A percentile compares a stretch with the other conserved stretches of the same genome.
Conservation (phyloP, 2,329 filamentous ascomycete species). For the Neocatenulostroma microsporum region DNA sequence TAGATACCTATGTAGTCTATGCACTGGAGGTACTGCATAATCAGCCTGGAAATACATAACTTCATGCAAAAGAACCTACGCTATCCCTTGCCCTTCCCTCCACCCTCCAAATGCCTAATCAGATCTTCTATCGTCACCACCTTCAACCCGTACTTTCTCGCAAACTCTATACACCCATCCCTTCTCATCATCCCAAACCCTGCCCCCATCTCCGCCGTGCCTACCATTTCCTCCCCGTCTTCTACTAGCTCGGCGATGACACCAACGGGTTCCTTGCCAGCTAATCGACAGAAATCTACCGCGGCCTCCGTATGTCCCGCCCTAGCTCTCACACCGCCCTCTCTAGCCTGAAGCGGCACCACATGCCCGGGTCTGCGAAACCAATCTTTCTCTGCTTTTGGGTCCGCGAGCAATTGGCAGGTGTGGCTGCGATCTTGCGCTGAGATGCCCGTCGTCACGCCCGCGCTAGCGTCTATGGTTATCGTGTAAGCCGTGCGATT, state of each 20-base stretch:
- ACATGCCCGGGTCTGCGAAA: slow-evolving; percentile 86
- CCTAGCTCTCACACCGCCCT: slow-evolving; percentile 72
- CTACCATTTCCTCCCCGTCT: slow-evolving; percentile 65
- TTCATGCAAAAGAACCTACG: too few species aligned
- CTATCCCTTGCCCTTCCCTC: slow-evolving; percentile 46
- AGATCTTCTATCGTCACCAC: slow-evolving; percentile 94
- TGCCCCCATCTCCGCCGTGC: slow-evolving; percentile 55
- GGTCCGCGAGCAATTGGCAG: slow-evolving; percentile 68
- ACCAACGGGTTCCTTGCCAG: slow-evolving; percentile 67
- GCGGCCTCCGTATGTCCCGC: slow-evolving; percentile 89
- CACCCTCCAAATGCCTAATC: slow-evolving; percentile 69
- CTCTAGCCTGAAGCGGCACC: slow-evolving; percentile 69
- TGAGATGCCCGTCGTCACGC: slow-evolving; percentile 80
- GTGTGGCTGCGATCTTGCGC: slow-evolving; percentile 80
- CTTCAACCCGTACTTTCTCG: slow-evolving; percentile 77
- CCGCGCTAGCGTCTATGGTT: slow-evolving; percentile 68
- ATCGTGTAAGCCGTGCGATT: slow-evolving; percentile 91
- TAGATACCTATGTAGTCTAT: too few species aligned
- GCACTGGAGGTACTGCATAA: too few species aligned
- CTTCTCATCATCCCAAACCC: slow-evolving; percentile 82
- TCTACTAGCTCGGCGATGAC: slow-evolving; percentile 91
- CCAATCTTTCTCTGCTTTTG: slow-evolving; percentile 46
- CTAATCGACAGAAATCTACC: slow-evolving; percentile 78
- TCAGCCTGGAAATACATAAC: too few species aligned
- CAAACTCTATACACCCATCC: slow-evolving; percentile 82